Percentiles rank a stretch among this genome's conserved stretches.
phyloP scores from a whole-genome alignment of 2,329 filamentous ascomycete species.

The Aspergillus sp. region DNA sequence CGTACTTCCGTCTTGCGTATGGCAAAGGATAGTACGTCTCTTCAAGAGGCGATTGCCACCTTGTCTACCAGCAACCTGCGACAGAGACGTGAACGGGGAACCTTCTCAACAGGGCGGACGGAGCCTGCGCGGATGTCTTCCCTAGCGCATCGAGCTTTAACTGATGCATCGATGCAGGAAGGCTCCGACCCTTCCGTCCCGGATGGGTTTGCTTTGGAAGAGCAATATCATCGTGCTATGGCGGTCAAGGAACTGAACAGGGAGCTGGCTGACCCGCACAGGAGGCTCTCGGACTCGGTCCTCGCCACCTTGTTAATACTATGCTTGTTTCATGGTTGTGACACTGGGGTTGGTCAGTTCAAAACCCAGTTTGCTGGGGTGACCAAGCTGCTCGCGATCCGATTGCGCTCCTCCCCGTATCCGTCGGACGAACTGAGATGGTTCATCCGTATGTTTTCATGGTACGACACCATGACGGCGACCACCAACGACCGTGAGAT shows the following conservation, averaged over 20 bases:
- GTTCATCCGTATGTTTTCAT: conserved; percentile 92
- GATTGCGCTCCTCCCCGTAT: conserved; percentile 60
- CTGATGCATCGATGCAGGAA: conserved; percentile 37
- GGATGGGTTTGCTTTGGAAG: conserved; percentile 68
- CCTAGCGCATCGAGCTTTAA: conserved; percentile 46
- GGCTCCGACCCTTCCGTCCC: conserved; percentile 44
- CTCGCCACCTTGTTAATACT: conserved; percentile 83
- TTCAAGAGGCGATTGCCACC: conserved; percentile 92
- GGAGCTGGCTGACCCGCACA: conserved; percentile 73
- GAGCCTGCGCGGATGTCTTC: conserved; percentile 51
- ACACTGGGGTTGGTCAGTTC: conserved; percentile 90
- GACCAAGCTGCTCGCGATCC: conserved; percentile 80
- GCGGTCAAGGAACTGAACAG: conserved; percentile 82
- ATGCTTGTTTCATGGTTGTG: conserved; percentile 90
- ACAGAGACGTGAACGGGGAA: conserved; percentile 65
- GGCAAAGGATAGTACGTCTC: conserved; percentile 72
- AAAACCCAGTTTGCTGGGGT: conserved; percentile 91
- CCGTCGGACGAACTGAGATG: conserved; percentile 69
- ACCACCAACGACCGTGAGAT: conserved; percentile 90
- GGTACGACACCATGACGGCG: conserved; percentile 90
- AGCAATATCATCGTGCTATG: conserved; percentile 79
- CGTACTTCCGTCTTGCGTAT: conserved; percentile 77
- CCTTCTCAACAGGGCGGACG: conserved; percentile 54
- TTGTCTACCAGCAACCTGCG: conserved; percentile 85
- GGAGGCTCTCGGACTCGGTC: conserved; percentile 80